These are phyloP conservation scores for Claviceps citrina DNA, from an alignment of 2,329 filamentous ascomycete species.

Conservation along the genomic window DNA sequence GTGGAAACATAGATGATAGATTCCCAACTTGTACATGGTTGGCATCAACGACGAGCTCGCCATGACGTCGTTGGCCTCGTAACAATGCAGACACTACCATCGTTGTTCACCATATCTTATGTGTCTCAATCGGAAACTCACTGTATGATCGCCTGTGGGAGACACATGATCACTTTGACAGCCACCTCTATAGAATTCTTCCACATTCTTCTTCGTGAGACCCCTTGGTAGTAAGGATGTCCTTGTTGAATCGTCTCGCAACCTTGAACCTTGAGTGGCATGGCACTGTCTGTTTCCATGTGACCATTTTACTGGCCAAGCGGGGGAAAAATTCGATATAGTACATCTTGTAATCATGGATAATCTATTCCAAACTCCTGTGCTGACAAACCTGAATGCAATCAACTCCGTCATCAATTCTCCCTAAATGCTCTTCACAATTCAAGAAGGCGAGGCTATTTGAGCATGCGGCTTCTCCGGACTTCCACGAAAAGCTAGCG, in stretches of 20 bases:
- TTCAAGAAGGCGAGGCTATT: constrained; percentile 16
- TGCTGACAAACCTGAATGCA: constrained; percentile 5
- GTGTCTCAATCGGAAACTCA: neutral
- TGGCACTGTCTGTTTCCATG: neutral
- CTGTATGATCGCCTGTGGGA: too few relatives aligned
- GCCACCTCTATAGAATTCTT: too few relatives aligned
- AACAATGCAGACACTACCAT: neutral
- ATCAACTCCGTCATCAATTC: constrained; percentile 7
- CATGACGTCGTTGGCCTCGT: neutral
- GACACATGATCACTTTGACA: too few relatives aligned
- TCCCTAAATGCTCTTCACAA: constrained; percentile 17
- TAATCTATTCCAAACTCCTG: constrained; percentile 1
- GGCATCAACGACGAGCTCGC: neutral
- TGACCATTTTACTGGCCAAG: neutral
- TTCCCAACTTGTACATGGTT: neutral
- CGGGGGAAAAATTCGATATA: neutral
- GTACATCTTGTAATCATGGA: neutral
- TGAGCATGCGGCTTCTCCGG: constrained; percentile 38
- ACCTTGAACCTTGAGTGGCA: too few relatives aligned
- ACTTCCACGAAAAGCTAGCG: constrained; percentile 45
- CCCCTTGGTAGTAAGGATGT: too few relatives aligned
- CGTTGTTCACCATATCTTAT: neutral
- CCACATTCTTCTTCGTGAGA: too few relatives aligned
- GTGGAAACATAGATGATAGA: neutral
- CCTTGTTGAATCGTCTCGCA: too few relatives aligned